Evolutionary conservation across 1,284 basidiomycete species (phyloP).

Genomic region (Malassezia cuniculi): DNA sequence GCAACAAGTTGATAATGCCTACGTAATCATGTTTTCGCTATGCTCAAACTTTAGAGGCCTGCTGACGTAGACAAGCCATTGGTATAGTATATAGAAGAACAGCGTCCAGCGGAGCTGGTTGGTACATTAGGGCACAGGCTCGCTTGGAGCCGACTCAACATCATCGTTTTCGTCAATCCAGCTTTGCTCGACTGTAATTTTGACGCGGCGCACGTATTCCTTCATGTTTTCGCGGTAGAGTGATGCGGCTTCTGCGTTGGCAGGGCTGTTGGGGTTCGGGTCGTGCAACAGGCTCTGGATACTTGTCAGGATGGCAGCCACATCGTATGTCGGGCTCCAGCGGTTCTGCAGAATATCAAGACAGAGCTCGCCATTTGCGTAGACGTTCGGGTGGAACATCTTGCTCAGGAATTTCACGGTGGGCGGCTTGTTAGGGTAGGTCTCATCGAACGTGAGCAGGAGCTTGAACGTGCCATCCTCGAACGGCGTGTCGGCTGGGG

Average conservation of each 20-base stretch:
- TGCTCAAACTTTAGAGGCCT: too few relatives aligned
- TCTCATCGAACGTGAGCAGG: conserved; percentile 85
- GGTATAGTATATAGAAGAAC: too few relatives aligned
- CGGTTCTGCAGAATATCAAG: conserved; percentile 95
- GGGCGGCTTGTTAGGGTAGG: conserved; percentile 94
- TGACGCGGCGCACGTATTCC: conserved; percentile 83
- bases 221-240: conserved; percentile 96
- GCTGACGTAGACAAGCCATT: too few relatives aligned
- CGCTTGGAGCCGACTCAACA: too few relatives aligned
- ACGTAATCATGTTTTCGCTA: too few relatives aligned
- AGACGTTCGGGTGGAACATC: conserved; percentile 99
- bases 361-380: conserved; percentile 93
- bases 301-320: conserved; percentile 88
- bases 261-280: conserved; percentile 89
- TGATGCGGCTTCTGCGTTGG: conserved; percentile 92
- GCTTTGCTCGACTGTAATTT: conserved; percentile 50
- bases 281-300: conserved; percentile 92
- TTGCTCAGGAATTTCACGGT: conserved; percentile 90
- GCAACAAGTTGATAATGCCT: too few relatives aligned
- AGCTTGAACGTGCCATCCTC: conserved; percentile 98
- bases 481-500: conserved; percentile 83
- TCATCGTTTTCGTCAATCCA: conserved; percentile 42
- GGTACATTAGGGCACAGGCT: too few relatives aligned
- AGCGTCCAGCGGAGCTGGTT: too few relatives aligned
- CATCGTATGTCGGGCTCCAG: conserved; percentile 96